A percentile compares a stretch with the other conserved stretches of the same genome.
Conservation (phyloP, 768 basidiomycete genomes). For the Lentinula lateritia region DNA sequence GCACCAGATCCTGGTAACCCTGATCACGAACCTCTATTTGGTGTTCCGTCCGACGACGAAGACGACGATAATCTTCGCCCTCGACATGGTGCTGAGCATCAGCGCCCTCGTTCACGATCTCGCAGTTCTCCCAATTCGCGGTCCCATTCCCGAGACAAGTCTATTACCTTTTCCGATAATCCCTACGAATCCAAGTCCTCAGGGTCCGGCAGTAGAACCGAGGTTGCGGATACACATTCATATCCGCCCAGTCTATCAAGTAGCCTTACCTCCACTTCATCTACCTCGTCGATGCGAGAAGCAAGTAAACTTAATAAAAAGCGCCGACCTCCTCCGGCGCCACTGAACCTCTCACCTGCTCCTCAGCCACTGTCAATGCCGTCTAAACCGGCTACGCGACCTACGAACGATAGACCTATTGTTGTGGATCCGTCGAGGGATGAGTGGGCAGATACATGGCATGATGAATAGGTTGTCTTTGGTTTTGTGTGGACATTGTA, state of each 20-base stretch:
- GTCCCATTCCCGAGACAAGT: conserved; percentile 20
- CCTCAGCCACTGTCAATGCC: conserved; percentile 18
- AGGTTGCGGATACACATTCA: conserved; percentile 37
- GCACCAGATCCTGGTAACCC: conserved; percentile 30
- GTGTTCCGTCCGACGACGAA: conserved; percentile 44
- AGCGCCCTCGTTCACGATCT: conserved; percentile 20
- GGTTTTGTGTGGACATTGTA: neutral
- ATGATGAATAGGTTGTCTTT: conserved; percentile 21
- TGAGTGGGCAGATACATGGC: conserved; percentile 49
- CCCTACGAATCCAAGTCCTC: conserved; percentile 37
- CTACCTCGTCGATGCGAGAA: conserved; percentile 26
- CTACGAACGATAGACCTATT: conserved; percentile 3
- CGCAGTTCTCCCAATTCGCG: conserved; percentile 23
- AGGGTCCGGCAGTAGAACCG: conserved; percentile 26
- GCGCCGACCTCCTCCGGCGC: conserved; percentile 33
- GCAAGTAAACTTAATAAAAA: conserved; percentile 31
- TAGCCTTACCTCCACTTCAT: conserved; percentile 32
- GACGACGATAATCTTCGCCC: conserved; percentile 29
- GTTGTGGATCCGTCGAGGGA: conserved; percentile 8
- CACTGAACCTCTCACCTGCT: conserved; percentile 32
- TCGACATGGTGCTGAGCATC: conserved; percentile 42
- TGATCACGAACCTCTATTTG: conserved; percentile 63
- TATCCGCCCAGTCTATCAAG: conserved; percentile 57
- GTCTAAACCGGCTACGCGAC: neutral
- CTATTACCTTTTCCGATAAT: conserved; percentile 19